Evolutionary conservation across 163 green algal genomes (phyloP).

Genomic region (Trebouxia gelatinosa): DNA sequence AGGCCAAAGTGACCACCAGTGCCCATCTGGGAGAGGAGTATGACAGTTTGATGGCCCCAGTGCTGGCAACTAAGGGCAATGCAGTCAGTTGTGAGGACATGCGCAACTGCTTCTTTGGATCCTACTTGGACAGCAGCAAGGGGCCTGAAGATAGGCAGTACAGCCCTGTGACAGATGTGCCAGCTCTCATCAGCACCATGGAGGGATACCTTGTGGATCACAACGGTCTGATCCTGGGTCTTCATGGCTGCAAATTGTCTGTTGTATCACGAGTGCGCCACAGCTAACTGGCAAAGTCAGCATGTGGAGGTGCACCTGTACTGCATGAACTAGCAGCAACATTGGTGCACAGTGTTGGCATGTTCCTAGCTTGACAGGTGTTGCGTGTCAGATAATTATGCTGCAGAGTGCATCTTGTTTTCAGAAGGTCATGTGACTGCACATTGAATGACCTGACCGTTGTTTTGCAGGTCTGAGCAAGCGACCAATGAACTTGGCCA

Average conservation of each 20-base stretch:
- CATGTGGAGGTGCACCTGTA: too few species aligned
- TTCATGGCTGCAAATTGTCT: too few species aligned
- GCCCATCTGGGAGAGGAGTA: slow-evolving; percentile 46
- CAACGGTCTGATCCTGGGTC: slow-evolving; percentile 58
- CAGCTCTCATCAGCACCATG: slow-evolving; percentile 54
- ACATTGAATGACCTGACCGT: not conserved
- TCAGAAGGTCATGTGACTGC: too few species aligned
- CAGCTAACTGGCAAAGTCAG: too few species aligned
- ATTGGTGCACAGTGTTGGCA: too few species aligned
- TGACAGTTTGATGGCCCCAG: slow-evolving; percentile 51
- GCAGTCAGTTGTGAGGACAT: slow-evolving; percentile 52
- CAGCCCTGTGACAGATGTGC: slow-evolving; percentile 58
- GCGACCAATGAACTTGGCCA: slow-evolving; percentile 78
- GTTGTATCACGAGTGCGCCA: too few species aligned
- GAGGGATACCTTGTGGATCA: slow-evolving; percentile 80
- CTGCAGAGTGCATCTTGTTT: not conserved
- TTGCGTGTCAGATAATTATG: too few species aligned
- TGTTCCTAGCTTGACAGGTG: too few species aligned
- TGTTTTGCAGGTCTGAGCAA: slow-evolving; percentile 54
- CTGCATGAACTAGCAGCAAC: too few species aligned
- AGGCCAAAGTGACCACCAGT: slow-evolving; percentile 36
- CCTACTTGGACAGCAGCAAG: slow-evolving; percentile 65
- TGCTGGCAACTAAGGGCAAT: slow-evolving; percentile 26
- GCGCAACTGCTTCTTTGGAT: slow-evolving; percentile 72
- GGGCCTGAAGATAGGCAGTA: slow-evolving; percentile 60